Percentiles rank a stretch among this genome's conserved stretches.
phyloP scores from a whole-genome alignment of 2,329 filamentous ascomycete species.

The Fusarium ramigenum region DNA sequence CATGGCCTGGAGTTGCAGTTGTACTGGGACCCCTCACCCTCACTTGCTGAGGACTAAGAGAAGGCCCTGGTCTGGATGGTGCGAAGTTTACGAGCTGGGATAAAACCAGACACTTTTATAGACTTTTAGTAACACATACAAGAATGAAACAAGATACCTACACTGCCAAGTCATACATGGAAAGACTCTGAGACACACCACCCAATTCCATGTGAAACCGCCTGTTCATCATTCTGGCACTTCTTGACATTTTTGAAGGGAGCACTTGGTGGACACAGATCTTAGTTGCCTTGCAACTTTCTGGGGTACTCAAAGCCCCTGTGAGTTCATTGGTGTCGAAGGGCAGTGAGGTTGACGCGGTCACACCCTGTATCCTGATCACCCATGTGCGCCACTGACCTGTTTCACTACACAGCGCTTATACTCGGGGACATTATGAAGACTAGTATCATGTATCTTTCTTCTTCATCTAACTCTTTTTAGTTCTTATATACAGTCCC shows the following conservation, averaged over 20 bases:
- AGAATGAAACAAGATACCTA: not conserved
- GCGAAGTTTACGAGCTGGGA: not conserved
- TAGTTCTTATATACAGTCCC: not conserved
- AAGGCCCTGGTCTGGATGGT: not conserved
- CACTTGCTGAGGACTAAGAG: too few relatives aligned
- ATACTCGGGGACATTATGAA: rapidly evolving
- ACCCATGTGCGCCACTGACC: too few relatives aligned
- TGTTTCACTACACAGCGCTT: not conserved
- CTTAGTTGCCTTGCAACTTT: not conserved
- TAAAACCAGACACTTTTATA: not conserved
- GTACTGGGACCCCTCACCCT: not conserved
- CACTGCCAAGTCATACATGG: not conserved
- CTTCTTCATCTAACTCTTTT: too few relatives aligned
- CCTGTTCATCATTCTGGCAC: too few relatives aligned
- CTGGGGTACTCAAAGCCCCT: not conserved
- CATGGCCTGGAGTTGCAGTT: not conserved
- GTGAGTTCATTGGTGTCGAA: not conserved
- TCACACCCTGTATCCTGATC: too few relatives aligned
- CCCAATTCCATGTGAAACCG: not conserved
- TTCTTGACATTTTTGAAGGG: rapidly evolving
- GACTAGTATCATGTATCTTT: not conserved
- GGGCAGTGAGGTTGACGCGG: not conserved
- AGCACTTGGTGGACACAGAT: rapidly evolving
- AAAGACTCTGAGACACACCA: not conserved
- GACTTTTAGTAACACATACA: not conserved